Evolutionary conservation across 2,329 filamentous ascomycete species (phyloP), one percentile per base, ranked within the genome.

Genomic region (Colletotrichum spinosum): DNA sequence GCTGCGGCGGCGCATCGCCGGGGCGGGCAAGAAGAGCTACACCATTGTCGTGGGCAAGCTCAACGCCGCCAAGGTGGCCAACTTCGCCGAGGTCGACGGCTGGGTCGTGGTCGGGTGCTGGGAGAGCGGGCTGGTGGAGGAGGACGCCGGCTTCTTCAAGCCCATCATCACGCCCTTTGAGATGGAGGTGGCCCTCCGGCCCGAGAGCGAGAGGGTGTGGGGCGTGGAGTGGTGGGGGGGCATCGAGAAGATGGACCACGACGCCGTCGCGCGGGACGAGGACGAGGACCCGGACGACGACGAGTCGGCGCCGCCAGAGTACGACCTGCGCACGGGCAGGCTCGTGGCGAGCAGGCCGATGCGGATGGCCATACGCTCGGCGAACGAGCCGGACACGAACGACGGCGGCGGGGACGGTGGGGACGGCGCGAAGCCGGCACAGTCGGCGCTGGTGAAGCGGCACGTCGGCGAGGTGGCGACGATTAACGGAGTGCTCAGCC

Each of bases 91-190:
- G 77, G 88, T 99, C 6, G 95, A 94, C 48, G 95, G 94, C 13
- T 99, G 96, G 96, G 94, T 98, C 0, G 94, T 98, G 0, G 92
- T 99, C 9, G 95, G 96, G 2, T 99, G 96, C 78, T 99, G 96
- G 96, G 96, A 99, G 80, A 97, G 94, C 76, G 93, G 92, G 65
- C 81, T 98, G 55, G 88, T 99, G 5, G 95, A 97, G 71, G 93
- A 94, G 69, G 91, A 92, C 63, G 77, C 77, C 0, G 92, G 92
- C 7, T 97, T 97, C 74, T 98, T 90, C 85, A 88, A 89, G 71
- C 94, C 94, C 0, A 90, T 98, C 9, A 89, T 98, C 45, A 99
- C 96, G n/a, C 95, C 95, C 0, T 98, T 97, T 75, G 96, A 99
- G 82, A 81, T 98, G 60, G 89, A 89, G 57, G 81, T 97, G 51